These are phyloP conservation scores for Tilletia caries DNA, from an alignment of 1,284 basidiomycete species.

Conservation along the genomic window DNA sequence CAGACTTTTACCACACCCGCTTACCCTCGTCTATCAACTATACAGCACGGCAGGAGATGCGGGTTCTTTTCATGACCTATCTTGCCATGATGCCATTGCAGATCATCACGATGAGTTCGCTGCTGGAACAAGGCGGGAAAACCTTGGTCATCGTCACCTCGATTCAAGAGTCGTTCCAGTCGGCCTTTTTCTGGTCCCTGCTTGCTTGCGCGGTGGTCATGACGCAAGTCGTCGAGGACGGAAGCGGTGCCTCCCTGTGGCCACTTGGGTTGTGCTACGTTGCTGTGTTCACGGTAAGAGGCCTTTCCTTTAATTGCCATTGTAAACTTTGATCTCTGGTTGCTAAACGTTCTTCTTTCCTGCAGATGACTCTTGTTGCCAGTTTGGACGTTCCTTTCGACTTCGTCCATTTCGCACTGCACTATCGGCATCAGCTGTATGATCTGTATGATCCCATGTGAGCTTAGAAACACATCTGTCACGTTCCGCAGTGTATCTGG, in stretches of 20 bases:
- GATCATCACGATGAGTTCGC: not conserved
- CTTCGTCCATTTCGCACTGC: constrained; percentile 6
- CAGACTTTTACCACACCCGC: not conserved
- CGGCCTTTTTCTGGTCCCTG: not conserved
- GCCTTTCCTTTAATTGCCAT: not conserved
- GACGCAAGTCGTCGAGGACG: constrained; percentile 11
- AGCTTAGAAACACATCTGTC: not conserved
- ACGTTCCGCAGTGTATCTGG: not conserved
- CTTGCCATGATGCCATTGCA: not conserved
- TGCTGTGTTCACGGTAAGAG: not conserved
- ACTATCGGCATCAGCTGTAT: not conserved
- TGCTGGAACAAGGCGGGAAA: not conserved
- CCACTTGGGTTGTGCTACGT: constrained; percentile 2
- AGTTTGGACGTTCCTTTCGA: constrained; percentile 6
- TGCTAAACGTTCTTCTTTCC: not conserved
- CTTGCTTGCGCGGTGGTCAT: constrained; percentile 4
- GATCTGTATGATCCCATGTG: constrained; percentile 10
- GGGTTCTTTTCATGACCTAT: constrained; percentile 7
- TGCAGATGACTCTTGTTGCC: constrained; percentile 5
- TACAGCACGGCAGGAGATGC: constrained; percentile 12
- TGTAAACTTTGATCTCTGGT: not conserved
- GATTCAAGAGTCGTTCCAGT: constrained; percentile 3
- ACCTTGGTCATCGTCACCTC: not conserved
- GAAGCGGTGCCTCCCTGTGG: not conserved
- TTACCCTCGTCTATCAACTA: not conserved